Evolutionary conservation across 352 stramenopile species (phyloP), one percentile per base, ranked within the genome.

Genomic region (Phytophthora vignae): DNA sequence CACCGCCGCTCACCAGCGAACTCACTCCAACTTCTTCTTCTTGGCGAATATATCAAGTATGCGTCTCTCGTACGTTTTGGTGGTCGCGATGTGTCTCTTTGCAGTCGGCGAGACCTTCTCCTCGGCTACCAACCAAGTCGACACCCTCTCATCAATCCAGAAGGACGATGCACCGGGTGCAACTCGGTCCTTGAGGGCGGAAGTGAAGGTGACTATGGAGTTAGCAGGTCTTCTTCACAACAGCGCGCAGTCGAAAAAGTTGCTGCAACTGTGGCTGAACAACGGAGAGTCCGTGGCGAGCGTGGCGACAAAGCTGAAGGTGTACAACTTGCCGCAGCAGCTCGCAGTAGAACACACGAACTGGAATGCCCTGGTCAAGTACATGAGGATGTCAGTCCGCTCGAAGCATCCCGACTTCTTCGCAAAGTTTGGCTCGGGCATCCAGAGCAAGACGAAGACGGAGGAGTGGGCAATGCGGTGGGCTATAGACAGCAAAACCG

Each of bases 341-440:
- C 15, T 25, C 14, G 46, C 46, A 22, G 46, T 53, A 9, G 5
- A 53, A 10, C 3, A 22, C 46, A 7, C 4, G 1, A 53, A 53
- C n/a, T 53, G 46, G 46, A 10, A 6, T 25, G 46, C 46, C 22
- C 46, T 53, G 3, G 46, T 53, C 46, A 53, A 53, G 46, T 53
- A 53, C 46, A 53, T 53, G 46, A 19, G n/a, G n/a, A 53, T 53
- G 46, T 53, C 46, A 15, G 46, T 53, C 19, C n/a, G 17, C 11
- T 15, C 15, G 10, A 53, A 53, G 46, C 15, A 22, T 6, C 14
- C 14, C 46, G 14, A 22, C 17, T 12, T 8, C 14, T 53, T 22
- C n/a, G 46, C 46, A 10, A 25, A 53, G 14, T 53, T 53, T 11
- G 46, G 46, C 46, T 25, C 46, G n/a, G 46, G 46, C 10, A 31